Percentiles rank a stretch among this genome's conserved stretches.
These are phyloP conservation scores for Macrophomina tecta DNA, from an alignment of 2,329 filamentous ascomycete species.

Conservation along the genomic window DNA sequence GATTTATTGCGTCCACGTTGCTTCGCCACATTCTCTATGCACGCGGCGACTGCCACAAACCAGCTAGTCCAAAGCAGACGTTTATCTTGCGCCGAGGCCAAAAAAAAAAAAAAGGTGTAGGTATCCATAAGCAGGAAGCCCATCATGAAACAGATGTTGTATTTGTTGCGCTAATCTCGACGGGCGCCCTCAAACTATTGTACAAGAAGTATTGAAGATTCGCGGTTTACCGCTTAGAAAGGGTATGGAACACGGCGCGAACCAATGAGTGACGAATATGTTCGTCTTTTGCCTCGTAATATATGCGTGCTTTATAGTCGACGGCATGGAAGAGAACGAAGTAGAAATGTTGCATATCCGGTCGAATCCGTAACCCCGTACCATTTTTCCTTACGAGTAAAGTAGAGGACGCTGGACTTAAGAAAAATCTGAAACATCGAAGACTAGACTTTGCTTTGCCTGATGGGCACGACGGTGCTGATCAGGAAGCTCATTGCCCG, in stretches of 20 bases:
- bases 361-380: neutral
- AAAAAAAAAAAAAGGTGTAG: too few relatives aligned
- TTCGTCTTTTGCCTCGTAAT: constrained; percentile 1
- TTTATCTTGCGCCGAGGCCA: too few relatives aligned
- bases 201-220: constrained; percentile 12
- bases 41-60: neutral
- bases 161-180: constrained; percentile 3
- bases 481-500: constrained; percentile 4
- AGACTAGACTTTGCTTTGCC: constrained; percentile 6
- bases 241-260: neutral
- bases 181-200: neutral
- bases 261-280: neutral
- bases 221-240: neutral
- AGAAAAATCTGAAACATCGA: neutral
- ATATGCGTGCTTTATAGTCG: neutral
- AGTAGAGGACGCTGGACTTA: neutral
- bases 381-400: neutral
- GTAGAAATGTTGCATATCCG: neutral
- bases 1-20: neutral
- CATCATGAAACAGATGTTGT: neutral
- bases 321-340: neutral
- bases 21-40: neutral
- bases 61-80: neutral
- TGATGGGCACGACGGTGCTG: neutral
- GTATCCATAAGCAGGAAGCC: too few relatives aligned